Conservation (phyloP, 371 early-diverging fungal genomes). For the Syncephalastrum racemosum region DNA sequence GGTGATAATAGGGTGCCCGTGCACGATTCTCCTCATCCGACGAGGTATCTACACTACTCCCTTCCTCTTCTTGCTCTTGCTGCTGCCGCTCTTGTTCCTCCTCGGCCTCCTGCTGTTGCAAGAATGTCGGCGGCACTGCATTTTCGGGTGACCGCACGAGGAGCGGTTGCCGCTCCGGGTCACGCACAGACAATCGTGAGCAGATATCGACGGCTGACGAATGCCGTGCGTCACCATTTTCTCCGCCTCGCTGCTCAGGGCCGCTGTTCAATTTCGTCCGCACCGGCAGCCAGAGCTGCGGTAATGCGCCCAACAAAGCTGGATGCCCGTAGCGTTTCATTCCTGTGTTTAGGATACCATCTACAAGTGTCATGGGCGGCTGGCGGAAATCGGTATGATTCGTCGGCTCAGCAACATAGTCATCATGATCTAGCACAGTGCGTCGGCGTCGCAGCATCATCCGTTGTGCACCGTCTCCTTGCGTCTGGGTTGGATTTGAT, state of each 20-base stretch:
- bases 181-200: slow-evolving; percentile 8
- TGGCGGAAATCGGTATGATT: slow-evolving; percentile 64
- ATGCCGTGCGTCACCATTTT: not conserved
- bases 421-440: slow-evolving; percentile 64
- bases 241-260: not conserved
- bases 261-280: slow-evolving; percentile 13
- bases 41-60: slow-evolving; percentile 26
- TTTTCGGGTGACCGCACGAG: slow-evolving; percentile 8
- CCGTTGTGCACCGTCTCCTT: not conserved
- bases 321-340: slow-evolving; percentile 75
- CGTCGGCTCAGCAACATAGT: slow-evolving; percentile 65
- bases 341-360: slow-evolving; percentile 75
- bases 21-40: slow-evolving; percentile 33
- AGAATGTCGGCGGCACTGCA: not conserved
- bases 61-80: slow-evolving; percentile 26
- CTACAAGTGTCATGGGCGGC: slow-evolving; percentile 73
- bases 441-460: slow-evolving; percentile 25
- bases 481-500: not conserved
- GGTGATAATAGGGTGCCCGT: slow-evolving; percentile 53
- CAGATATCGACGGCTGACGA: slow-evolving; percentile 7
- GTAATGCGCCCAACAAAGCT: slow-evolving; percentile 68
- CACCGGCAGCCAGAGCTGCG: slow-evolving; percentile 76
- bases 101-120: not conserved
- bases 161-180: slow-evolving; percentile 16
- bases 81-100: slow-evolving; percentile 10